Evolutionary conservation across 768 basidiomycete species (phyloP), one percentile per base, ranked within the genome.

Genomic region (Epithele typhae): DNA sequence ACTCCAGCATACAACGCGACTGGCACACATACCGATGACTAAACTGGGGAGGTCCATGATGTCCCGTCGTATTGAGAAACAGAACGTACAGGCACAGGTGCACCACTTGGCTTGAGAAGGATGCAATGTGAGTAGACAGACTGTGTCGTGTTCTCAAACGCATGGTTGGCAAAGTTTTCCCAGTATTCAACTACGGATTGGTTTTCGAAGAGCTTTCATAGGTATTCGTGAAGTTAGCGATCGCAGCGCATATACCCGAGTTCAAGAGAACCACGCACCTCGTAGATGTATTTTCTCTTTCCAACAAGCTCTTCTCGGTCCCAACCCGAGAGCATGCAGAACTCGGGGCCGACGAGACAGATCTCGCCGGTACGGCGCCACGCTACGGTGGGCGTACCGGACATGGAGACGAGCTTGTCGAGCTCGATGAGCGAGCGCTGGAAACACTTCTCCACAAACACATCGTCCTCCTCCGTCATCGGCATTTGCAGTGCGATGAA

Each of bases 361-460:
- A 99, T 93, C 69, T 99, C 96, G 58, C 96, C 96, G 17, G 96
- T 99, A 41, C 96, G 78, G 37, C 96, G 84, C 95, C 95, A 99
- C 10, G 95, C 89, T 34, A 94, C 92, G 1, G 95, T 98, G 2
- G 95, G 95, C 23, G 95, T 98, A 10, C 95, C 95, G 57, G 88
- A 94, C 65, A 90, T 96, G 42, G 92, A 92, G 49, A 98, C 96
- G 51, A 98, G 77, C 68, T 96, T 97, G 67, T 96, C 92, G 46
- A 97, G 77, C 72, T 98, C 95, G 58, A 97, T 75, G 50, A 98
- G 69, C 25, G 92, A 91, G 42, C 95, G 76, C 66, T 97, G 95
- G 64, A 98, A 95, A 55, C 90, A 95, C 61, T 85, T 84, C 68
- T 98, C 95, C 41, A 95, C 86, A 65, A 98, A 97, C 2, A 95